Evolutionary conservation across 805 yeast genomes (phyloP), one percentile per base, ranked within the genome.

Genomic region (Yarrowia phangngaensis): DNA sequence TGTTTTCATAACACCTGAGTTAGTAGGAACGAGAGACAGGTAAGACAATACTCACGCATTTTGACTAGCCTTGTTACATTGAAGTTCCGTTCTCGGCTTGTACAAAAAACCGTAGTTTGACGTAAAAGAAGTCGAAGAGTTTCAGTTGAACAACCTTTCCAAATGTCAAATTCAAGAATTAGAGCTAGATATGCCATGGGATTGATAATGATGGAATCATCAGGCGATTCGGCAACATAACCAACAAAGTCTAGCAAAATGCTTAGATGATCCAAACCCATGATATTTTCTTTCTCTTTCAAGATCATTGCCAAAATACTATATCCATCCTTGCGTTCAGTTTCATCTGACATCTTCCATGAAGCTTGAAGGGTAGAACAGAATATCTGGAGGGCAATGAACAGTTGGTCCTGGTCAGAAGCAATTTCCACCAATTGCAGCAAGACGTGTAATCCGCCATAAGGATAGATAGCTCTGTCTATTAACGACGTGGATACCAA

Each of bases 131-230:
- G 74, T 38, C 75, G 67, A 46, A 79, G 66, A 0, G 79, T 69
- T 29, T 75, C 79, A 3, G 65, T 56, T 14, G 60, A 63, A 1
- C 60, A 59, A 1, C 55, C 64, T 50, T 69, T 69, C 77, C 85
- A 81, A 15, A 77, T 66, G 49, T 78, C 82, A 53, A 82, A 71
- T 53, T 85, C 88, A 14, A 79, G 69, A 28, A 84, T 69, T 33
- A 86, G 60, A 1, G 70, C 63, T 26, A 76, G 70, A 58, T 82
- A 87, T 0, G 82, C 82, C 2, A 64, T 52, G 0, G 74, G 70
- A 55, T 83, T 79, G 6, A 68, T 64, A 1, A 86, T 67, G 2
- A 80, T 60, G 0, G 90, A 80, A 6, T 78, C 77, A 24, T 67
- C 63, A 0, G 83, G 78, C 26, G 74, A 65, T 1, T 57, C 51